Conservation (phyloP, 495 filamentous ascomycete genomes). For the Aspergillus indologenus region DNA sequence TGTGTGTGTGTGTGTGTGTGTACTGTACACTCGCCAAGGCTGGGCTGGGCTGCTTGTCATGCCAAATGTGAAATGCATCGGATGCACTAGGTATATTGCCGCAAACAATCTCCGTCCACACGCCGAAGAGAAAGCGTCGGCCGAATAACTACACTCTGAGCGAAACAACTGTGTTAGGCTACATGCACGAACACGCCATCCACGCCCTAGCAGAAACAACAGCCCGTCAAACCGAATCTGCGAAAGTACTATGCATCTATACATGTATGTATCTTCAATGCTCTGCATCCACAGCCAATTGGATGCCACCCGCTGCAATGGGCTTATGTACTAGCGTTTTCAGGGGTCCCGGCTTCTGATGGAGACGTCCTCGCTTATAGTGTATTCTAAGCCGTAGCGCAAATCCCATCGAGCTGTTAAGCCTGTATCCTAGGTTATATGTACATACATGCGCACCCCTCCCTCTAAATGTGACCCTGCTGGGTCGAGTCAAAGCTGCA, state of each 20-base stretch:
- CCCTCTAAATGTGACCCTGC: background rate
- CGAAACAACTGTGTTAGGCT: too few relatives aligned
- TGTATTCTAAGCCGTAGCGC: background rate
- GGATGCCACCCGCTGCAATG: background rate
- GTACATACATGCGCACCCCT: background rate
- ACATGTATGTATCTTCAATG: background rate
- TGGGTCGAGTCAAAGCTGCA: background rate
- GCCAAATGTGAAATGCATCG: background rate
- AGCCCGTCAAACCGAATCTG: background rate
- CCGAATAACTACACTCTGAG: too few relatives aligned
- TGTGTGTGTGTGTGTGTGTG: background rate
- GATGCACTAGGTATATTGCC: background rate
- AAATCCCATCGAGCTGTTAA: background rate
- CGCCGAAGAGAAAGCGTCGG: too few relatives aligned
- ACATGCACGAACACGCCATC: too few relatives aligned
- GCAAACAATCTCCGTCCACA: background rate
- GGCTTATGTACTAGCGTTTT: background rate
- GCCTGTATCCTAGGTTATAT: background rate
- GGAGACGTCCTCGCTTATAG: background rate
- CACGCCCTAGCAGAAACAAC: too few relatives aligned
- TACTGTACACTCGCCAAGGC: background rate
- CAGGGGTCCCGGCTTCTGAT: too few relatives aligned
- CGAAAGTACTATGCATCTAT: background rate
- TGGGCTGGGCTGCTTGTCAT: background rate
- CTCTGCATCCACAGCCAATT: background rate